These are phyloP conservation scores for Populus hybrid DNA, from an alignment of 441 rosid genomes.

Conservation along the genomic window DNA sequence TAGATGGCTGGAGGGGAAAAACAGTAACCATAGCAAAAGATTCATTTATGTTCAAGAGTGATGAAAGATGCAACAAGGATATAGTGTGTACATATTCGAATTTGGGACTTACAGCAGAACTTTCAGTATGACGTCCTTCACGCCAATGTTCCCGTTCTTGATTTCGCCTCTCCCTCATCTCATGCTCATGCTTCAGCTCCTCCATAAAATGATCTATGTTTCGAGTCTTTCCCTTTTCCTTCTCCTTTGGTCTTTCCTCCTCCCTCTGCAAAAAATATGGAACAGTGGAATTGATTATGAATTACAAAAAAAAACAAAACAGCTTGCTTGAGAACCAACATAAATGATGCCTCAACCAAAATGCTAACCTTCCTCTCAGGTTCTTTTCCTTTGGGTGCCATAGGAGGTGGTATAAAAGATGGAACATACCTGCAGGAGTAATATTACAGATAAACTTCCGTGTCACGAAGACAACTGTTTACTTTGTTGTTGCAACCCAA, in stretches of 20 bases:
- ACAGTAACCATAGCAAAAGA: constrained; percentile 1
- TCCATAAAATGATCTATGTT: constrained; percentile 98
- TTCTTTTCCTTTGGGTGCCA: constrained; percentile 88
- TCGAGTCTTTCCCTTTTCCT: constrained; percentile 83
- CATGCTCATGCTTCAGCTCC: constrained; percentile 98
- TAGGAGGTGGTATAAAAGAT: constrained; percentile 95
- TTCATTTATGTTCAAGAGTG: constrained; percentile 3
- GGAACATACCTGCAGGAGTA: constrained; percentile 91
- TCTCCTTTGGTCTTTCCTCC: constrained; percentile 77
- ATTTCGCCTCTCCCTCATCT: constrained; percentile 92
- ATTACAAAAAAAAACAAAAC: constrained; percentile 18
- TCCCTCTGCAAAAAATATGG: constrained; percentile 54
- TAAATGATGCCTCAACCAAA: not conserved
- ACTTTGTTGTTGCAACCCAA: constrained; percentile 8
- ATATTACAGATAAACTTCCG: constrained; percentile 45
- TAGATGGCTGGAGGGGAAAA: constrained; percentile 63
- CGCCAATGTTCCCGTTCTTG: constrained; percentile 93
- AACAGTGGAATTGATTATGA: constrained; percentile 10
- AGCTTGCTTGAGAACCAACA: constrained; percentile 11
- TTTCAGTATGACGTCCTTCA: constrained; percentile 68
- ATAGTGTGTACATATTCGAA: not conserved
- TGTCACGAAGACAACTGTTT: constrained; percentile 19
- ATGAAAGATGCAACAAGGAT: not conserved
- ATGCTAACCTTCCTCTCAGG: constrained; percentile 78
- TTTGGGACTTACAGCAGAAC: constrained; percentile 54